Evolutionary conservation across 1,139 yeast genomes (phyloP).

Genomic region (Diutina rugosa): DNA sequence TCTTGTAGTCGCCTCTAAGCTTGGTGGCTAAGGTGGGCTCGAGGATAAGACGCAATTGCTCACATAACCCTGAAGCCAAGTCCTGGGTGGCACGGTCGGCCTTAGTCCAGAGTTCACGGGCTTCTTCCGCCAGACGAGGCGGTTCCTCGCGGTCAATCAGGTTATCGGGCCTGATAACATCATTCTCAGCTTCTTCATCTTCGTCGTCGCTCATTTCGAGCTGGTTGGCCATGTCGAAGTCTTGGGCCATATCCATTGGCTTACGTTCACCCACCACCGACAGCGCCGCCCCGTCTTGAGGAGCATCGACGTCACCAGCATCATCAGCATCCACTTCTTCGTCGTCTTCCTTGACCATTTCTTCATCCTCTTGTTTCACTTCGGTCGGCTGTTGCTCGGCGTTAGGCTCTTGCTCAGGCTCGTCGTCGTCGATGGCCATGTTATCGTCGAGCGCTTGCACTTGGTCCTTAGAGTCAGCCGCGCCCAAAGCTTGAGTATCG

Average conservation of each 20-base stretch:
- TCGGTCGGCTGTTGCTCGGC: conserved; percentile 2
- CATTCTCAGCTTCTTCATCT: conserved; percentile 18
- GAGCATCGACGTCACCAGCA: conserved; percentile 10
- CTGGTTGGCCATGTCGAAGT: background rate
- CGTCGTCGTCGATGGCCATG: conserved; percentile 73
- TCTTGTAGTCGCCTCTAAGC: conserved; percentile 87
- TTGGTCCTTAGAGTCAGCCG: conserved; percentile 66
- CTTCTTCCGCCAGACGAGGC: conserved; percentile 46
- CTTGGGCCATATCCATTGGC: background rate
- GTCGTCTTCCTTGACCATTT: conserved; percentile 7
- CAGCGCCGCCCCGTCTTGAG: conserved; percentile 1
- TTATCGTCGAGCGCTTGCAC: conserved; percentile 68
- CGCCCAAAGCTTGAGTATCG: conserved; percentile 88
- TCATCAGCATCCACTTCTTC: conserved; percentile 12
- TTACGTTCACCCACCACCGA: background rate
- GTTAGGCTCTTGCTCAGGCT: conserved; percentile 6
- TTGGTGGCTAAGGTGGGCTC: conserved; percentile 96
- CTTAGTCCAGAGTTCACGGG: conserved; percentile 67
- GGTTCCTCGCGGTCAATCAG: conserved; percentile 13
- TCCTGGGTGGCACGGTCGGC: conserved; percentile 82
- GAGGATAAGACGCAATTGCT: conserved; percentile 80
- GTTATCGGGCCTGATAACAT: conserved; percentile 5
- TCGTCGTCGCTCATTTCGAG: conserved; percentile 5
- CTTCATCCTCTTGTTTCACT: conserved; percentile 14
- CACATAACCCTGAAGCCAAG: conserved; percentile 77